Base-by-base conservation (phyloP, 768 basidiomycete genomes). In the Naganishia antarctica region DNA sequence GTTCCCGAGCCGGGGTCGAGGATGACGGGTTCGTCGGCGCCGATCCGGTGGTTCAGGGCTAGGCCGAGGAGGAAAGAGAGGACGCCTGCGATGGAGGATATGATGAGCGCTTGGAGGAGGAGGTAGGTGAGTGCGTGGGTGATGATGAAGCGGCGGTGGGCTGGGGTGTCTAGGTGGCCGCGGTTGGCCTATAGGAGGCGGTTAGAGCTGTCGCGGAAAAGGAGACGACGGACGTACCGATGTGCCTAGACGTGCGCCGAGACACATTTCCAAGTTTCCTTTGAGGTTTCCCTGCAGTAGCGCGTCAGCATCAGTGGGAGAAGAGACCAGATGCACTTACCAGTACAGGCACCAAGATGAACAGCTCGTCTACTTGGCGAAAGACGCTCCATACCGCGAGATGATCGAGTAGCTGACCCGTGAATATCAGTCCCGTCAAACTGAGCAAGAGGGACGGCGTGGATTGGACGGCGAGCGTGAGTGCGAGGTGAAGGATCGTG, bases 191-290 rank as follows among this genome's bases (percentile, higher is more conserved):
- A 64, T 23, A 49, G 29, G 34, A 23, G 11, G 32, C 15, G 31
- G 29, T 11, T 5, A 21, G 23, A 15, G 18, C 25, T 34, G 34
- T 6, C 44, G 34, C 4, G 49, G 12, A n/a, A 43, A 62, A 44
- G 57, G 25, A 15, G 49, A 44, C 53, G 18, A 0, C 41, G 60
- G 32, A 65, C 77, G 25, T 43, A 77, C 89, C 1, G 92, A 88
- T 0, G 96, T 99, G 0, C 89, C 88, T n/a, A 99, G 82, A 15
- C 94, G 84, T 0, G 96, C 91, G 3, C 92, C 93, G 7, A 99
- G 85, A 69, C 96, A 97, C 94, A 98, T 98, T 78, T 98, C 96
- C 40, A 98, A 83, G 73, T 99, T 81, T n/a, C 94, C 96, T 72
- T 96, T 97, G 63, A 99, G 84, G 70, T 98, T 98, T 68, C 74